Conservation (phyloP, 1,284 basidiomycete species). For the Sporisorium sorghi region DNA sequence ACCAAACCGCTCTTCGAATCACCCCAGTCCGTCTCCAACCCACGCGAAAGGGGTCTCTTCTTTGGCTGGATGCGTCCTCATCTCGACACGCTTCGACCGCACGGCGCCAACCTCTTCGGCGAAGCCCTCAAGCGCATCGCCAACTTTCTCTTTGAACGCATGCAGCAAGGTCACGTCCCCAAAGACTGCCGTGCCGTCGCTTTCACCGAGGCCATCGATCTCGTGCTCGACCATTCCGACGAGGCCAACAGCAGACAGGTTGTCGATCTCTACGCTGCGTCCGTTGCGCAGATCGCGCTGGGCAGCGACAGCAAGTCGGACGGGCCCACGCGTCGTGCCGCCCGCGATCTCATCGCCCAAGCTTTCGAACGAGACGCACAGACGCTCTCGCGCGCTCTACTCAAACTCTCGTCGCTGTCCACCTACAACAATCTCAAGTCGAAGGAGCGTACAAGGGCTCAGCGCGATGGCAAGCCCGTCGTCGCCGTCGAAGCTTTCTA, state of each 20-base stretch:
- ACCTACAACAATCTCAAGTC: slow-evolving; percentile 24
- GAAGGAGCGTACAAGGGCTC: slow-evolving; percentile 27
- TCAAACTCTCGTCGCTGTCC: slow-evolving; percentile 36
- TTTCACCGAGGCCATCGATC: slow-evolving; percentile 43
- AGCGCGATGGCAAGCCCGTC: slow-evolving; percentile 25
- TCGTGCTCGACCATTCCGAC: slow-evolving; percentile 41
- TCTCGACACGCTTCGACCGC: slow-evolving; percentile 41
- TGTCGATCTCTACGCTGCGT: slow-evolving; percentile 57
- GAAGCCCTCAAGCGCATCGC: slow-evolving; percentile 60
- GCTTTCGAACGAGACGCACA: slow-evolving; percentile 49
- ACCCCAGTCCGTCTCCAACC: slow-evolving; percentile 25
- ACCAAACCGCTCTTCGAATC: slow-evolving; percentile 41
- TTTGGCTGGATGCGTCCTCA: slow-evolving; percentile 50
- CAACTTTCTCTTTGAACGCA: slow-evolving; percentile 62
- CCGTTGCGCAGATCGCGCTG: slow-evolving; percentile 50
- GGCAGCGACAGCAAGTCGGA: slow-evolving; percentile 25
- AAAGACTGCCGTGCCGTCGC: slow-evolving; percentile 39
- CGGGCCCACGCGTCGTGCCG: slow-evolving; percentile 28
- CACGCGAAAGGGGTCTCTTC: slow-evolving; percentile 38
- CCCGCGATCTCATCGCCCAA: slow-evolving; percentile 42
- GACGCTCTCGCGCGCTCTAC: slow-evolving; percentile 25
- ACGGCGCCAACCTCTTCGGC: slow-evolving; percentile 39
- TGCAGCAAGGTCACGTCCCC: slow-evolving; percentile 57
- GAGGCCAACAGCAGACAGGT: slow-evolving; percentile 47
- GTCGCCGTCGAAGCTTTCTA: slow-evolving; percentile 28